phyloP scores from a whole-genome alignment of 1,284 basidiomycete genomes.

The Clitocybe nebularis region DNA sequence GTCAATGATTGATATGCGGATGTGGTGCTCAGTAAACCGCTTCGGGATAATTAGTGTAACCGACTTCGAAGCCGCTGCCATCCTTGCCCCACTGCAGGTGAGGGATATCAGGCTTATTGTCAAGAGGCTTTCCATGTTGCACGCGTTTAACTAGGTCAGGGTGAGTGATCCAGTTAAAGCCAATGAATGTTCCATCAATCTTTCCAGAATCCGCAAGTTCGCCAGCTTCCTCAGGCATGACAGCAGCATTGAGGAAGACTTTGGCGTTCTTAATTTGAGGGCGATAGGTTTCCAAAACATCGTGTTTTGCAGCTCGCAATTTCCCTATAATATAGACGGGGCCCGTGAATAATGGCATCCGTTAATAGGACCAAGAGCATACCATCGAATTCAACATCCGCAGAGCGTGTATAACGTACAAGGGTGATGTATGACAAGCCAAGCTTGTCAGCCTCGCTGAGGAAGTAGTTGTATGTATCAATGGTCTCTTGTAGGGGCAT shows the following conservation, averaged over 20 bases:
- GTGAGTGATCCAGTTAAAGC: constrained; percentile 29
- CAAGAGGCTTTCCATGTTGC: constrained; percentile 27
- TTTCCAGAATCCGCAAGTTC: constrained; percentile 23
- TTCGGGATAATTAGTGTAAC: constrained; percentile 31
- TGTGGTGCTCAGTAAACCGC: constrained; percentile 23
- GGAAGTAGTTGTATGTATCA: constrained; percentile 36
- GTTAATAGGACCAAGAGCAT: constrained; percentile 2
- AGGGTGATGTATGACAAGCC: constrained; percentile 34
- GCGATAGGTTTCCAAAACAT: constrained; percentile 32
- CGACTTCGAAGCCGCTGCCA: constrained; percentile 20
- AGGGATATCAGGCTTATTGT: constrained; percentile 25
- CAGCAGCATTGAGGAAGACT: constrained; percentile 28
- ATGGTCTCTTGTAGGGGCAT: constrained; percentile 41
- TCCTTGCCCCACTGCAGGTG: constrained; percentile 25
- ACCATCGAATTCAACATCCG: constrained; percentile 31
- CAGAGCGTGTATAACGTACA: constrained; percentile 24
- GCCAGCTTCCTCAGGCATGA: constrained; percentile 33
- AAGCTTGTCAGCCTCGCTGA: constrained; percentile 35
- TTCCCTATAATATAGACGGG: constrained; percentile 17
- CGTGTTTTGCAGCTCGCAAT: constrained; percentile 26
- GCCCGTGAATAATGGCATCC: too few relatives aligned
- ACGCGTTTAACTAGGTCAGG: constrained; percentile 33
- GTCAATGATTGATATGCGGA: too few relatives aligned
- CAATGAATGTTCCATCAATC: constrained; percentile 30
- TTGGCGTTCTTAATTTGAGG: constrained; percentile 31